phyloP scores from a whole-genome alignment of 805 yeast genomes.

The Nakazawaea wickerhamii region DNA sequence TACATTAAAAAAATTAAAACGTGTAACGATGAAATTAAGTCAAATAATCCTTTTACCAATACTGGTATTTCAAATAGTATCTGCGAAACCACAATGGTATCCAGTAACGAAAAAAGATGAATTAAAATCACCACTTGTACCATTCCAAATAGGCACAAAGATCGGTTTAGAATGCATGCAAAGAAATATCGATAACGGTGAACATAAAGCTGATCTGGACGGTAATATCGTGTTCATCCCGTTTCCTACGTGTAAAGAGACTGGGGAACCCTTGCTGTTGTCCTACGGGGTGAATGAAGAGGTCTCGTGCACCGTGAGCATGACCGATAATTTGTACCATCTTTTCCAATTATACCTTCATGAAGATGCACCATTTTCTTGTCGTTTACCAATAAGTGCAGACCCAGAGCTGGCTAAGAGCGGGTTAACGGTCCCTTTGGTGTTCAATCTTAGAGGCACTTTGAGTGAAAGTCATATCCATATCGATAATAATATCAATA shows the following conservation, averaged over 20 bases:
- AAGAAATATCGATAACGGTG: slow-evolving; percentile 70
- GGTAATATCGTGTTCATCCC: slow-evolving; percentile 50
- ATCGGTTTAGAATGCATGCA: slow-evolving; percentile 55
- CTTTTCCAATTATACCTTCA: slow-evolving; percentile 71
- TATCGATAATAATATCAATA: slow-evolving; percentile 52
- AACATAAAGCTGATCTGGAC: slow-evolving; percentile 64
- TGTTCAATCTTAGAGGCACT: slow-evolving; percentile 60
- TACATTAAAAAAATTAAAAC: not conserved
- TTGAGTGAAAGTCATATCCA: slow-evolving; percentile 66
- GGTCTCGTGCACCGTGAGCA: slow-evolving; percentile 52
- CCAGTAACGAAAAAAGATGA: slow-evolving; percentile 7
- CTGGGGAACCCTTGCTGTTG: slow-evolving; percentile 53
- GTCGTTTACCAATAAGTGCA: slow-evolving; percentile 50
- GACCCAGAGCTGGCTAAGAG: slow-evolving; percentile 31
- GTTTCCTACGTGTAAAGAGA: slow-evolving; percentile 62
- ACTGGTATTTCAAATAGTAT: not conserved
- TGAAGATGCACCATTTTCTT: slow-evolving; percentile 71
- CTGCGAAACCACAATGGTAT: slow-evolving; percentile 9
- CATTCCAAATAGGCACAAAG: slow-evolving; percentile 29
- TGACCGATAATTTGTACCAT: slow-evolving; percentile 64
- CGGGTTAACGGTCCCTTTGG: slow-evolving; percentile 50
- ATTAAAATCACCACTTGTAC: not conserved
- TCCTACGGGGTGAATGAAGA: slow-evolving; percentile 47
- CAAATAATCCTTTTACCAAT: not conserved
- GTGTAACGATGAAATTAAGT: not conserved